Percentiles rank a stretch among this genome's conserved stretches.
These are phyloP conservation scores for Cladobotryum protrusum DNA, from an alignment of 2,329 filamentous ascomycete genomes.

Conservation along the genomic window DNA sequence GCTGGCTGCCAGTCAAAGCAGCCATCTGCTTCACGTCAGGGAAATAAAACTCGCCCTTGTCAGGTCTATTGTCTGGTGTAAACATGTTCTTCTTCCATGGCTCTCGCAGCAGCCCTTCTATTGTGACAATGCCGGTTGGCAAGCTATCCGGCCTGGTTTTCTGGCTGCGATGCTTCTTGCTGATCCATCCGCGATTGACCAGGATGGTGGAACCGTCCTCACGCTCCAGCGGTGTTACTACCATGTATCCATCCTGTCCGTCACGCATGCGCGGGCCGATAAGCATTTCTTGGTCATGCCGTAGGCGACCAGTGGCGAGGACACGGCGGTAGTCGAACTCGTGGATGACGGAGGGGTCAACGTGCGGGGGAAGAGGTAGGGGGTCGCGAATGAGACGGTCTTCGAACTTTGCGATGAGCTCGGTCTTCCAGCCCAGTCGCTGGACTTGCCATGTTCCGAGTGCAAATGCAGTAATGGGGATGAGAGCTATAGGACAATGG, in stretches of 20 bases:
- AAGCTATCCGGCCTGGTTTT: constrained; percentile 58
- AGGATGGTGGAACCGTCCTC: constrained; percentile 64
- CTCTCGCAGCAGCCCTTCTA: constrained; percentile 79
- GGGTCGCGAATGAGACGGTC: constrained; percentile 83
- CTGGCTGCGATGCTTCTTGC: constrained; percentile 65
- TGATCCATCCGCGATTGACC: constrained; percentile 88
- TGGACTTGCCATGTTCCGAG: constrained; percentile 95
- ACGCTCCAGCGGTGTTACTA: constrained; percentile 84
- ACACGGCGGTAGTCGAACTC: constrained; percentile 93
- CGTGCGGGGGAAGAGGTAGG: constrained; percentile 72
- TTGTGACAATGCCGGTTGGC: constrained; percentile 62
- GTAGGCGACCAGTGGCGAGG: constrained; percentile 62
- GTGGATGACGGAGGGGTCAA: constrained; percentile 74
- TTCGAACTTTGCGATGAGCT: constrained; percentile 84
- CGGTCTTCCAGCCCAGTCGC: constrained; percentile 87
- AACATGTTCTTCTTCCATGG: constrained; percentile 98
- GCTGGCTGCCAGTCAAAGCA: constrained; percentile 68
- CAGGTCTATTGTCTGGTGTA: constrained; percentile 82
- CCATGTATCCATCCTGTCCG: constrained; percentile 83
- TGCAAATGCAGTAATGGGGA: constrained; percentile 83
- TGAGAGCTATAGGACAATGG: constrained; percentile 51
- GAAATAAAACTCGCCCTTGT: constrained; percentile 86
- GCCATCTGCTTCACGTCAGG: constrained; percentile 94
- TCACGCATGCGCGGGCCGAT: constrained; percentile 86
- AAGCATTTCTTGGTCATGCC: constrained; percentile 94